Conservation (phyloP, 192 early-diverging fungal species). For the Helicostylum pulchrum region DNA sequence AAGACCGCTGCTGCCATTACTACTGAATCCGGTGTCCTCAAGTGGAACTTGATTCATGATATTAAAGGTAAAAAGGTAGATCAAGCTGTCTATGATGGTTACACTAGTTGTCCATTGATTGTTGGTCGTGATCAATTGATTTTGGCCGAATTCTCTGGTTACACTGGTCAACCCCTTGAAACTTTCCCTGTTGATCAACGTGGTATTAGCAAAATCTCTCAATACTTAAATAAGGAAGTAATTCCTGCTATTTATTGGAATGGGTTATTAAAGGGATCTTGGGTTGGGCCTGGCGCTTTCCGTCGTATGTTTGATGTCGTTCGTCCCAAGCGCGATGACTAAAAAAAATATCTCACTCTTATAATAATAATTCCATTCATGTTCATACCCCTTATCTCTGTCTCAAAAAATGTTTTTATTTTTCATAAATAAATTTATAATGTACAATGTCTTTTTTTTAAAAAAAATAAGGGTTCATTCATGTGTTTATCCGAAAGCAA, state of each 20-base stretch:
- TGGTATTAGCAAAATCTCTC: slow-evolving; percentile 60
- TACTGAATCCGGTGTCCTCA: slow-evolving; percentile 70
- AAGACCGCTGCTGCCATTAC: slow-evolving; percentile 91
- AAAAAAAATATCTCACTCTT: background rate
- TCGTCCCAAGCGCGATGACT: slow-evolving; percentile 26
- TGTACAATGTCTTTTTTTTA: background rate
- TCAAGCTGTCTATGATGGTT: slow-evolving; percentile 70
- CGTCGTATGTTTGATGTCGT: slow-evolving; percentile 50
- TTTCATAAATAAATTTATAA: no score
- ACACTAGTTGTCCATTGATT: slow-evolving; percentile 81
- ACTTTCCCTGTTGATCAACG: slow-evolving; percentile 85
- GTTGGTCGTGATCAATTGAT: slow-evolving; percentile 78
- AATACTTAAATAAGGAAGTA: slow-evolving; percentile 74
- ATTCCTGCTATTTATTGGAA: slow-evolving; percentile 83
- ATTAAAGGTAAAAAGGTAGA: slow-evolving; percentile 51
- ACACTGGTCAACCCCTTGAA: slow-evolving; percentile 67
- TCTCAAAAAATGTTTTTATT: background rate
- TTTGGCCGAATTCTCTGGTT: slow-evolving; percentile 84
- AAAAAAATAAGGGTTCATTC: no score
- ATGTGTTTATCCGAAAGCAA: no score
- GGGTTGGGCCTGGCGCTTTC: slow-evolving; percentile 66
- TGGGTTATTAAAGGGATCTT: slow-evolving; percentile 72
- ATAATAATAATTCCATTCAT: slow-evolving; percentile 2
- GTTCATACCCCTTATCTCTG: background rate
- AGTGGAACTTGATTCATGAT: slow-evolving; percentile 66